Evolutionary conservation across 2,329 filamentous ascomycete species (phyloP), one percentile per base, ranked within the genome.

Genomic region (Curvularia eragrostidis): DNA sequence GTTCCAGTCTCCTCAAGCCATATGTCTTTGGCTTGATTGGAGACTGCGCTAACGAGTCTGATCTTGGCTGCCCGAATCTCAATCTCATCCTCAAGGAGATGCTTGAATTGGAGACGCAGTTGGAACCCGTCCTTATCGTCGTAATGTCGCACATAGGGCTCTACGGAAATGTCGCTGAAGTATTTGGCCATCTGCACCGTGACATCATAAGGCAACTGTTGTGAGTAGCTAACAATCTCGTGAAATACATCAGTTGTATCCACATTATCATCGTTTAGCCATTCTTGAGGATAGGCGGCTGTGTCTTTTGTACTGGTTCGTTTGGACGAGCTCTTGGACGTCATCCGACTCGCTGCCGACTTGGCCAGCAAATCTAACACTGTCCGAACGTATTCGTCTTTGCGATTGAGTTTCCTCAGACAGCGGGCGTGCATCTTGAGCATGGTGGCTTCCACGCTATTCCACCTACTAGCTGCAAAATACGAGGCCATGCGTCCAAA

Each of bases 391-490:
- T 93, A 96, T 61, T 96, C 91, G 51, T 94, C 90, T 58, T 87
- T 87, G 13, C 87, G 86, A 48, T 89, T 83, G 26, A 97, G 83
- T 66, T 91, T 85, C 63, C 90, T 89, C 26, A 99, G 82, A 74
- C 93, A 98, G 48, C 86, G 85, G 0, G 91, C 86, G 73, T 97
- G 95, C 83, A 97, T 89, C 63, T 91, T 86, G 5, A 98, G 83
- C 84, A 97, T 91, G 0, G 89, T 89, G 3, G 92, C 81, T 71
- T 98, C 93, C 12, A 97, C 82, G 0, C 89, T 80, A 52, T 85
- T 87, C 93, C 95, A 98, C 44, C 88, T 86, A 55, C 85, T 87
- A 55, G 89, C 87, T 0, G 89, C 89, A 66, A 95, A 97, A 1
- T 67, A 63, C 0, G 89, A 88, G 0, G 91, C 89, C 42, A 95